Evolutionary conservation across 805 yeast genomes (phyloP), one percentile per base, ranked within the genome.

Genomic region (Zygotorulaspora danielsina): DNA sequence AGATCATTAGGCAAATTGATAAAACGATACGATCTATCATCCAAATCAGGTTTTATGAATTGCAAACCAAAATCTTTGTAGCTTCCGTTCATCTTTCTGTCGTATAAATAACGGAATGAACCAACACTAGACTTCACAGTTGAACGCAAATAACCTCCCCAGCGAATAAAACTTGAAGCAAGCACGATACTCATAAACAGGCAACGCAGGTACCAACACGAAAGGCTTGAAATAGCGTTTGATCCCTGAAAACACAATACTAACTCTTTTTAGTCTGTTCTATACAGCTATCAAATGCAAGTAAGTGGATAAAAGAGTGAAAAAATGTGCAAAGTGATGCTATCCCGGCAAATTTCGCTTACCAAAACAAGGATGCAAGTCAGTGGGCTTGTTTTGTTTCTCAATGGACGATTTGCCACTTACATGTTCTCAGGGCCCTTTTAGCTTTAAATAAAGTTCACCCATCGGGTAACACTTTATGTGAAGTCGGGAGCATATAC

Each of bases 1-100:
- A 84, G 57, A 9, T 72, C 68, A 54, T 84, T 84, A 2, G 72
- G 59, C 29, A 83, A 63, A 41, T 74, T 67, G 49, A 90, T 67
- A 34, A 79, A 65, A 28, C 87, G 73, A 58, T 93, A 93, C 24
- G 70, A 61, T 38, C 97, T 71, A 50, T 89, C 86, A 61, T 90
- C 97, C 18, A 68, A 42, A 44, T 67, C 71, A 7, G 75, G 73
- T 43, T 66, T 67, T 17, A 56, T 51, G 28, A 70, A 66, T 11
- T 53, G 44, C 7, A 32, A 18, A 19, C 55, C 48, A 7, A 49
- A 34, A 12, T 36, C 44, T 36, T 49, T 46, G 41, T 48, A 51
- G 10, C 26, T 41, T 11, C 36, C 21, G 7, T 36, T 16, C 45
- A 41, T 41, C 24, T 7, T 42, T 9, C 35, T 38, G 6, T 16